Evolutionary conservation across 2,329 filamentous ascomycete genomes (phyloP).

Genomic region (Cladosporium sp.): DNA sequence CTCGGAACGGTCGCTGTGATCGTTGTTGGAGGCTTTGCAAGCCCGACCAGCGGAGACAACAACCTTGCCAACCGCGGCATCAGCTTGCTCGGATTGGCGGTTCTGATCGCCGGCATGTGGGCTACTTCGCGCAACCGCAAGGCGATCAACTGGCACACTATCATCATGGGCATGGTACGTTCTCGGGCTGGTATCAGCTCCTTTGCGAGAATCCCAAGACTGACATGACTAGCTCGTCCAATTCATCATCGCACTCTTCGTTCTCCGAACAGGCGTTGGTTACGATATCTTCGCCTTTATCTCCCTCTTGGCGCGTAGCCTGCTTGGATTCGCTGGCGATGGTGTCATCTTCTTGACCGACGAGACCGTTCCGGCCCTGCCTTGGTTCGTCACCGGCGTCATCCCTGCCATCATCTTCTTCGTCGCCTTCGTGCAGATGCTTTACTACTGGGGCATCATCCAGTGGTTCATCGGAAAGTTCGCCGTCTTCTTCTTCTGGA

Average conservation of each 20-base stretch:
- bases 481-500: slow-evolving; percentile 89
- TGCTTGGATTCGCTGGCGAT: slow-evolving; percentile 73
- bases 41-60: slow-evolving; percentile 62
- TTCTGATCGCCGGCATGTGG: slow-evolving; percentile 70
- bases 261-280: slow-evolving; percentile 75
- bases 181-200: not conserved
- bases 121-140: slow-evolving; percentile 69
- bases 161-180: slow-evolving; percentile 74
- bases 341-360: slow-evolving; percentile 73
- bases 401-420: slow-evolving; percentile 97
- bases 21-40: slow-evolving; percentile 74
- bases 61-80: slow-evolving; percentile 77
- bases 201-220: not conserved
- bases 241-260: slow-evolving; percentile 85
- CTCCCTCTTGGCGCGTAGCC: slow-evolving; percentile 68
- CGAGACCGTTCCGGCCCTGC: slow-evolving; percentile 41
- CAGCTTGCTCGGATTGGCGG: slow-evolving; percentile 73
- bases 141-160: slow-evolving; percentile 49
- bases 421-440: slow-evolving; percentile 82
- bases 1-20: slow-evolving; percentile 68
- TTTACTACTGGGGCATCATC: slow-evolving; percentile 77
- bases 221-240: slow-evolving; percentile 58
- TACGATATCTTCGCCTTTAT: slow-evolving; percentile 92
- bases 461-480: slow-evolving; percentile 92
- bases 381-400: slow-evolving; percentile 75